These are phyloP conservation scores for Aspergillus cejpii DNA, from an alignment of 2,329 filamentous ascomycete species.

Conservation along the genomic window DNA sequence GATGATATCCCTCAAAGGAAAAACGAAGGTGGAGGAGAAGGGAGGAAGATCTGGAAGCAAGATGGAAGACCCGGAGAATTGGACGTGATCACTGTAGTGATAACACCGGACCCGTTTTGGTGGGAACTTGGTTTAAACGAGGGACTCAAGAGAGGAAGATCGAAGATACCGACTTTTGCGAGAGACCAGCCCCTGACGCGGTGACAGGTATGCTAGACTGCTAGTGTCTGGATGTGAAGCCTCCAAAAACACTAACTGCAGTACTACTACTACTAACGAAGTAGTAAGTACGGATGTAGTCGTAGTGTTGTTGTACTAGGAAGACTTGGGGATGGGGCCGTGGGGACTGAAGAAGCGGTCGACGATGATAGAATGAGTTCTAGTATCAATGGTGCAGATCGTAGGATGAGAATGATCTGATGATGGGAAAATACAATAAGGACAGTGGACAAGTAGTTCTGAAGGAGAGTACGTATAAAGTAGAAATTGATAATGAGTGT, in stretches of 20 bases:
- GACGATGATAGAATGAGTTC: conserved; percentile 19
- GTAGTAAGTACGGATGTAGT: background rate
- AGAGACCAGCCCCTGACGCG: conserved; percentile 31
- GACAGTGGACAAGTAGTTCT: no score
- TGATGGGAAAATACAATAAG: background rate
- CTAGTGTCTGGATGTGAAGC: conserved; percentile 15
- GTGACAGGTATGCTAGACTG: conserved; percentile 28
- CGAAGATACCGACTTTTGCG: conserved; percentile 11
- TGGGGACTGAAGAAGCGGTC: conserved; percentile 27
- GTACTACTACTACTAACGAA: no score
- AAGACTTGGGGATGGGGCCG: conserved; percentile 21
- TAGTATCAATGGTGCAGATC: conserved; percentile 20
- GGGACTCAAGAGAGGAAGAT: no score
- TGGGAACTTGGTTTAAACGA: conserved; percentile 27
- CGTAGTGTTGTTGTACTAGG: conserved; percentile 14
- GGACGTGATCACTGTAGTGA: conserved; percentile 29
- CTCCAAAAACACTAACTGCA: background rate
- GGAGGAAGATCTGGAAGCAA: conserved; percentile 25
- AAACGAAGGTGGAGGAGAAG: conserved; percentile 24
- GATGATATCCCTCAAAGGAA: conserved; percentile 14
- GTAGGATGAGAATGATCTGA: conserved; percentile 2
- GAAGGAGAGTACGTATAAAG: conserved; percentile 7
- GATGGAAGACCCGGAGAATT: conserved; percentile 26
- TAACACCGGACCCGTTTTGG: conserved; percentile 34
- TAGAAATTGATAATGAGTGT: conserved; percentile 5